Conservation (phyloP, 768 basidiomycete genomes). For the Tephrocybe sp. region DNA sequence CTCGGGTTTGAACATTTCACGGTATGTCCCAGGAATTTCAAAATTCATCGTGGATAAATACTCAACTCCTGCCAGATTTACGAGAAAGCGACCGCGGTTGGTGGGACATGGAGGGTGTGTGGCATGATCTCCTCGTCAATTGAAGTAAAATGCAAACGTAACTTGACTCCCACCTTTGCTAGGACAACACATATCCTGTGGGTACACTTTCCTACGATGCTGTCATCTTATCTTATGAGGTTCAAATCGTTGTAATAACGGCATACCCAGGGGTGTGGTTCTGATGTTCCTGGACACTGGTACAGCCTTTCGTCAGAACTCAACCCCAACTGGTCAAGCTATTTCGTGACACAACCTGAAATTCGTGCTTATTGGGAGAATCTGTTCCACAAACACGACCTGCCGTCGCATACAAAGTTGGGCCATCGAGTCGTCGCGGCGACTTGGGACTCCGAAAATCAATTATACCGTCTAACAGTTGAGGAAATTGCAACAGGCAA, state of each 20-base stretch:
- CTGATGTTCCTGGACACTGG: conserved; percentile 54
- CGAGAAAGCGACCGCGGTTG: conserved; percentile 44
- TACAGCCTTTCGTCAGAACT: conserved; percentile 54
- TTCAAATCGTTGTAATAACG: too few species aligned
- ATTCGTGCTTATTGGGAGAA: conserved; percentile 49
- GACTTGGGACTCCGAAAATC: conserved; percentile 42
- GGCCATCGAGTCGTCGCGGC: conserved; percentile 37
- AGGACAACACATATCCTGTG: conserved; percentile 59
- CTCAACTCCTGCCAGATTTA: conserved; percentile 38
- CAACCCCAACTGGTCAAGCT: conserved; percentile 49
- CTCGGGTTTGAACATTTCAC: conserved; percentile 46
- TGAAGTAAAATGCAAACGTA: neutral
- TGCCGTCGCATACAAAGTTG: conserved; percentile 40
- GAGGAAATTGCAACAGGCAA: conserved; percentile 35
- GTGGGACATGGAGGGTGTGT: conserved; percentile 58
- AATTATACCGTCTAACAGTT: conserved; percentile 41
- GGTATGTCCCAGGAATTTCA: conserved; percentile 25
- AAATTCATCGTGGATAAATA: neutral
- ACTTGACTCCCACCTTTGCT: neutral
- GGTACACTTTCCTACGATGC: conserved; percentile 9
- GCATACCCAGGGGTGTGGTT: conserved; percentile 45
- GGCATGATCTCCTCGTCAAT: neutral
- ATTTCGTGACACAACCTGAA: conserved; percentile 47
- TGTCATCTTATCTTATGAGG: neutral
- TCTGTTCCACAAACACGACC: conserved; percentile 43